phyloP scores from a whole-genome alignment of 2,329 filamentous ascomycete species.

The Trichoderma harzianum region DNA sequence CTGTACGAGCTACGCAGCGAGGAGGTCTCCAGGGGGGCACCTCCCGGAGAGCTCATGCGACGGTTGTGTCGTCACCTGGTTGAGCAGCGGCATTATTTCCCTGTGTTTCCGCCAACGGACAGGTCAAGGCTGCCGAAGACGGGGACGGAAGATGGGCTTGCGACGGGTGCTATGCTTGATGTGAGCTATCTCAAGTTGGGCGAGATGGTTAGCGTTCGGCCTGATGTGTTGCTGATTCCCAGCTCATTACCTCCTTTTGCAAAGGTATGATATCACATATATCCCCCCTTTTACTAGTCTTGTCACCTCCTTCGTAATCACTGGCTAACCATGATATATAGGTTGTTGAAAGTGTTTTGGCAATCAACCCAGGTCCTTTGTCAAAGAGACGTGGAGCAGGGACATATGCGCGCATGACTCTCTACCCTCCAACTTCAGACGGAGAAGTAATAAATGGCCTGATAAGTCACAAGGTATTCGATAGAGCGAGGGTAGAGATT shows the following conservation, averaged over 20 bases:
- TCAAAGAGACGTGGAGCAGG: slow-evolving; percentile 82
- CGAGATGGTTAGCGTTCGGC: slow-evolving; percentile 82
- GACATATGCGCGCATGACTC: slow-evolving; percentile 76
- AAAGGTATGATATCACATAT: slow-evolving; percentile 60
- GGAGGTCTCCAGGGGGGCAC: slow-evolving; percentile 47
- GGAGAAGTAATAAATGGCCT: slow-evolving; percentile 56
- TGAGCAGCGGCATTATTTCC: slow-evolving; percentile 88
- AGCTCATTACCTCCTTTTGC: slow-evolving; percentile 83
- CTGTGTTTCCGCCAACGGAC: slow-evolving; percentile 77
- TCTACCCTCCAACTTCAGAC: slow-evolving; percentile 63
- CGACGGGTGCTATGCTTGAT: slow-evolving; percentile 77
- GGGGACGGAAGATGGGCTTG: slow-evolving; percentile 55
- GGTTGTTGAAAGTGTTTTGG: slow-evolving; percentile 86
- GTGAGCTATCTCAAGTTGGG: slow-evolving; percentile 80
- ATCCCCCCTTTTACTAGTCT: not conserved
- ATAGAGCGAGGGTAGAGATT: slow-evolving; percentile 83
- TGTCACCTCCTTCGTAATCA: not conserved
- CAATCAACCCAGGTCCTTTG: slow-evolving; percentile 85
- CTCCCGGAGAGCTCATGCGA: slow-evolving; percentile 56
- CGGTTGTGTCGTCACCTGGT: slow-evolving; percentile 75
- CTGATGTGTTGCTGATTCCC: slow-evolving; percentile 80
- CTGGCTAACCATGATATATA: slow-evolving; percentile 36
- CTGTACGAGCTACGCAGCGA: slow-evolving; percentile 77
- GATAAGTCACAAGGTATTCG: slow-evolving; percentile 72
- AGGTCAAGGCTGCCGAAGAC: slow-evolving; percentile 64